phyloP scores from a whole-genome alignment of 768 basidiomycete species.

The Holtermannia corniformis region DNA sequence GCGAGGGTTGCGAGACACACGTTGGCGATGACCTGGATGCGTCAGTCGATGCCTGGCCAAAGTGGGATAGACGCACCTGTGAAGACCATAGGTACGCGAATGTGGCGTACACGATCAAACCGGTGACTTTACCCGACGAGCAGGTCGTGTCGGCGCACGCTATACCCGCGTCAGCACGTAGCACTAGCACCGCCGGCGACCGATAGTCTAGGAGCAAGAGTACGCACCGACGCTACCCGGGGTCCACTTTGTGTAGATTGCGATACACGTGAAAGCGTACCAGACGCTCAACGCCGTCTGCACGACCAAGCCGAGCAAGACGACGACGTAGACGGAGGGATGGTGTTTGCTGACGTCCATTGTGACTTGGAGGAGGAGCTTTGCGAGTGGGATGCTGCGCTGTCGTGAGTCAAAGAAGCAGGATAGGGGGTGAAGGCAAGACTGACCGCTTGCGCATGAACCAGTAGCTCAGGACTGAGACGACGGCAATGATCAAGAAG shows the following conservation, averaged over 20 bases:
- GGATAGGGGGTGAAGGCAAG: background rate
- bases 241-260: constrained; percentile 65
- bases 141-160: constrained; percentile 48
- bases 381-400: constrained; percentile 73
- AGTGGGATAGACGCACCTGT: no score
- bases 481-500: constrained; percentile 66
- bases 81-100: constrained; percentile 83
- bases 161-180: constrained; percentile 1
- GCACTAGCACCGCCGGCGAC: constrained; percentile 2
- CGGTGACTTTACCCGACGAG: constrained; percentile 65
- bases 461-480: constrained; percentile 66
- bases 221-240: constrained; percentile 62
- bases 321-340: constrained; percentile 67
- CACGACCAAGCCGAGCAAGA: constrained; percentile 58
- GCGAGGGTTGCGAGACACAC: constrained; percentile 69
- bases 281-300: constrained; percentile 67
- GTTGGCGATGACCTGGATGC: constrained; percentile 72
- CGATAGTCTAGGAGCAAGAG: constrained; percentile 8
- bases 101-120: constrained; percentile 64
- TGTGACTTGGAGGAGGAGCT: constrained; percentile 66
- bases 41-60: no score
- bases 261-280: constrained; percentile 68
- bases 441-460: constrained; percentile 43
- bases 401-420: constrained; percentile 48
- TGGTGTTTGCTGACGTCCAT: constrained; percentile 81